phyloP scores from a whole-genome alignment of 352 stramenopile genomes.

The Pythium brachiatum region DNA sequence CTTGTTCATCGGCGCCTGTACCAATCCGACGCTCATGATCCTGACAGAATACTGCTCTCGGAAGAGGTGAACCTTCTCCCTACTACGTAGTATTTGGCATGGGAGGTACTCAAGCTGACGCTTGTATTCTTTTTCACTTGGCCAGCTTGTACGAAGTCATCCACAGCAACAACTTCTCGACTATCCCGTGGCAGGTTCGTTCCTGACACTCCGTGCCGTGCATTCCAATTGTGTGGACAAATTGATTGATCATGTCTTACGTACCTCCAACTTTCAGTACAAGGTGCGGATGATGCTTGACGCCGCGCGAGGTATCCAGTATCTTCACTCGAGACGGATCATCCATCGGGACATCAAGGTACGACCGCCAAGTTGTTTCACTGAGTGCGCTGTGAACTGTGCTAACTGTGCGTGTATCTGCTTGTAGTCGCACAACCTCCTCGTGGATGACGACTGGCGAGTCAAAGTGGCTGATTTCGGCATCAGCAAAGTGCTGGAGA shows the following conservation, averaged over 20 bases:
- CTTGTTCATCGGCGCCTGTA: constrained; percentile 89
- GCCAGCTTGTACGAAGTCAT: constrained; percentile 87
- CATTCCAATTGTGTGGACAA: neutral
- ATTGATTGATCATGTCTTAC: constrained; percentile 2
- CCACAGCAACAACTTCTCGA: constrained; percentile 85
- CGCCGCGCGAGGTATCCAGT: constrained; percentile 84
- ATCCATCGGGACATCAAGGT: constrained; percentile 92
- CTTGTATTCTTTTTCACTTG: neutral
- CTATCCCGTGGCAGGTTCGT: constrained; percentile 88
- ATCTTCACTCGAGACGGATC: constrained; percentile 84
- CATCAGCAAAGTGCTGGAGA: constrained; percentile 88
- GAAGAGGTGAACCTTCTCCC: constrained; percentile 55
- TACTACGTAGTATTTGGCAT: too few species aligned
- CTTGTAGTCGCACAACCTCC: constrained; percentile 83
- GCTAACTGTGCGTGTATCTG: neutral
- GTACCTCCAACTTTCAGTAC: constrained; percentile 51
- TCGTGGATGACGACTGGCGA: constrained; percentile 88
- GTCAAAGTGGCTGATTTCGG: constrained; percentile 89
- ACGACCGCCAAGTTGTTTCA: neutral
- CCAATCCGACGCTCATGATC: constrained; percentile 88
- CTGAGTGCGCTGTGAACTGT: neutral
- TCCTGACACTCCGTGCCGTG: neutral
- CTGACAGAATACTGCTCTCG: constrained; percentile 88
- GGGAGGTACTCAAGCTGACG: neutral
- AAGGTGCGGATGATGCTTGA: constrained; percentile 91